A percentile compares a stretch with the other conserved stretches of the same genome.
Conservation (phyloP, 257 asterid species). For the Solanum appendiculatum region DNA sequence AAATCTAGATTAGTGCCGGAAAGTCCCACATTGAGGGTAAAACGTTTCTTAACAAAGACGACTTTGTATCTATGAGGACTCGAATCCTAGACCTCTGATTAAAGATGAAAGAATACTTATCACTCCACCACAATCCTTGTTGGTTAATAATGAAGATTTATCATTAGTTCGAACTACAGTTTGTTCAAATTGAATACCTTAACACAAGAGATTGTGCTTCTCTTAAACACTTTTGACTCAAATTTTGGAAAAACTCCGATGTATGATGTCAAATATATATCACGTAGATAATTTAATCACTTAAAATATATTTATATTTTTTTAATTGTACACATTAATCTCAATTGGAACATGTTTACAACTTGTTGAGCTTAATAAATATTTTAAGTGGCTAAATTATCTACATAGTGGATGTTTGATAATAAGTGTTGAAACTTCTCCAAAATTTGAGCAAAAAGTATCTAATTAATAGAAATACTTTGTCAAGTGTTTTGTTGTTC, state of each 20-base stretch:
- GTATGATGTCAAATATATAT: not conserved
- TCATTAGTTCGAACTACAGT: not conserved
- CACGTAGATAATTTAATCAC: too few relatives aligned
- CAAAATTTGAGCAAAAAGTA: not conserved
- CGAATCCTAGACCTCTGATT: too few relatives aligned
- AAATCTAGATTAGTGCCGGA: accelerated
- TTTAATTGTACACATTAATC: not conserved
- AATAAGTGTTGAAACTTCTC: not conserved
- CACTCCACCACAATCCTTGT: too few relatives aligned
- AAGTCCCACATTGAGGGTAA: too few relatives aligned
- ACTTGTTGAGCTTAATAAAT: not conserved
- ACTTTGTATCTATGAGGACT: too few relatives aligned
- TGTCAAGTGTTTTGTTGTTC: not conserved
- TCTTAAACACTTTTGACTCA: not conserved
- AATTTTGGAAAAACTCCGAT: too few relatives aligned
- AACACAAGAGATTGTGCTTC: not conserved
- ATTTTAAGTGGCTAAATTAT: not conserved
- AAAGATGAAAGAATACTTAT: too few relatives aligned
- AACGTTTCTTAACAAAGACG: too few relatives aligned
- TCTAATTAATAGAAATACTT: not conserved
- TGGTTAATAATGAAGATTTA: not conserved
- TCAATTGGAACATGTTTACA: not conserved
- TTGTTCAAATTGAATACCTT: not conserved
- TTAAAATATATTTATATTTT: too few relatives aligned
- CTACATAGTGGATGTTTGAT: not conserved